phyloP scores from a whole-genome alignment of 2,329 filamentous ascomycete genomes.

The Cladosporium sp. region DNA sequence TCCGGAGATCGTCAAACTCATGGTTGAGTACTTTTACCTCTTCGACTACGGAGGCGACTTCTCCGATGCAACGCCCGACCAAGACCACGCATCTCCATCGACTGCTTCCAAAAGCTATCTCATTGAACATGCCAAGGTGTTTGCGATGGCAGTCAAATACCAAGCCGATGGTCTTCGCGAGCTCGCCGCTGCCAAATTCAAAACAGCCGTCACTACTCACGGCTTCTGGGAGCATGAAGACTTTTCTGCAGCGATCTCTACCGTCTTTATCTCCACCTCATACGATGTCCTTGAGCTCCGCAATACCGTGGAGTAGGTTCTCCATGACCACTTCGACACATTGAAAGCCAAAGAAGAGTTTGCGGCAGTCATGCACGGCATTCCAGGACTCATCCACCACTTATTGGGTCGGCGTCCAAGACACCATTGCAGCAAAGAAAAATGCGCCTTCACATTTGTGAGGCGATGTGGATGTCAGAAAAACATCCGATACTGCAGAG shows the following conservation, averaged over 20 bases:
- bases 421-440: neutral
- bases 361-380: neutral
- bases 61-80: neutral
- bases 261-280: constrained; percentile 45
- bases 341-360: neutral
- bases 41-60: constrained; percentile 25
- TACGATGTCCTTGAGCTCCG: constrained; percentile 44
- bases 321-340: neutral
- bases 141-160: constrained; percentile 48
- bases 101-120: neutral
- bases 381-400: neutral
- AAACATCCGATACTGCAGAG: too few relatives aligned
- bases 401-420: neutral
- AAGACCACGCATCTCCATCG: neutral
- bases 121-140: constrained; percentile 42
- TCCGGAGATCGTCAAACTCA: constrained; percentile 27
- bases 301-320: constrained; percentile 23
- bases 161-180: constrained; percentile 42
- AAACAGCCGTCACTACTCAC: constrained; percentile 33
- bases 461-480: too few relatives aligned
- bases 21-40: constrained; percentile 34
- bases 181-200: constrained; percentile 42
- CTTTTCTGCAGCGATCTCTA: constrained; percentile 41
- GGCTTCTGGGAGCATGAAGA: constrained; percentile 36
- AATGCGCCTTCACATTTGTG: neutral